A percentile compares a stretch with the other conserved stretches of the same genome.
phyloP scores from a whole-genome alignment of 2,329 filamentous ascomycete genomes.

The Blastomyces silverae region DNA sequence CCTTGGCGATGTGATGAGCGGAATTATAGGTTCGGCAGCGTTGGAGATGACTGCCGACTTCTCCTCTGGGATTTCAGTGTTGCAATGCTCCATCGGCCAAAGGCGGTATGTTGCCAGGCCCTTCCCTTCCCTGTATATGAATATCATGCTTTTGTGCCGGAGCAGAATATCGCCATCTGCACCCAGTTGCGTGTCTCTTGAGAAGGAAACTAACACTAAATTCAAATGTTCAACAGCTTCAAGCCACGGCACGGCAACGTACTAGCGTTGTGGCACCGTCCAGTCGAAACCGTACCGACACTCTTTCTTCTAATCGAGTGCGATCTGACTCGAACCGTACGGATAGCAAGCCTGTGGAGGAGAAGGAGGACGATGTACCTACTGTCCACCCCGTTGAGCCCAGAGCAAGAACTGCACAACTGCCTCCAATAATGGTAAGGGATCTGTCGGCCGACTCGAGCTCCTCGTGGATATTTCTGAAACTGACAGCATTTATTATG shows the following conservation, averaged over 20 bases:
- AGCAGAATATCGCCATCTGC: neutral
- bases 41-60: constrained; percentile 85
- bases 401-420: constrained; percentile 71
- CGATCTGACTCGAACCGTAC: constrained; percentile 66
- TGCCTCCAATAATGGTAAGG: constrained; percentile 82
- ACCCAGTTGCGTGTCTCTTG: constrained; percentile 8
- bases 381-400: constrained; percentile 77
- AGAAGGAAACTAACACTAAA: neutral
- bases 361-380: constrained; percentile 53
- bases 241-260: constrained; percentile 36
- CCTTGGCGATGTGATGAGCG: constrained; percentile 94
- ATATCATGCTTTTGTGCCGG: neutral
- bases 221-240: constrained; percentile 25
- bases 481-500: constrained; percentile 14
- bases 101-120: constrained; percentile 55
- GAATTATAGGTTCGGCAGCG: constrained; percentile 92
- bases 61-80: constrained; percentile 97
- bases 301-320: constrained; percentile 53
- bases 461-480: neutral
- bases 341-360: constrained; percentile 31
- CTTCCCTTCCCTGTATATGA: neutral
- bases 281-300: constrained; percentile 57
- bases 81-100: constrained; percentile 88
- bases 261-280: constrained; percentile 37
- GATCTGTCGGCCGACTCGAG: constrained; percentile 5